Evolutionary conservation across 2,329 filamentous ascomycete genomes (phyloP).

Genomic region (Colletotrichum lindemuthianum): DNA sequence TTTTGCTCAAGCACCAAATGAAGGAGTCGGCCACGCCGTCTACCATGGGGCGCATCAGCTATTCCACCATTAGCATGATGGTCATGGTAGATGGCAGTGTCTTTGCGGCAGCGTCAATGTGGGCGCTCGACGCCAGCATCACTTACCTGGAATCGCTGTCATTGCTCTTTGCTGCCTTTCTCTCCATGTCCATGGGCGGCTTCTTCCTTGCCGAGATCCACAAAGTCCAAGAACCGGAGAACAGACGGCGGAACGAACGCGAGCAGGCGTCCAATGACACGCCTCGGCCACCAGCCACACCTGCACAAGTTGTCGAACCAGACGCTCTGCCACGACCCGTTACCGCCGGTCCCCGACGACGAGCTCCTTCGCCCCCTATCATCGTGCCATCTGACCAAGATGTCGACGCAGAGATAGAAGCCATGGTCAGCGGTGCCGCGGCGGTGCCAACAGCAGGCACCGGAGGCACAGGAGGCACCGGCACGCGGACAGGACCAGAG

Average conservation of each 20-base stretch:
- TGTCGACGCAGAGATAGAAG: conserved; percentile 66
- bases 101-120: conserved; percentile 65
- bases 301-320: conserved; percentile 40
- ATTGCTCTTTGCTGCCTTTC: conserved; percentile 60
- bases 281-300: conserved; percentile 39
- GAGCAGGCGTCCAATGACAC: conserved; percentile 40
- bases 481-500: conserved; percentile 38
- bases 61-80: conserved; percentile 70
- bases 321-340: conserved; percentile 53
- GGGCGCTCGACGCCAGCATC: conserved; percentile 64
- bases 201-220: conserved; percentile 70
- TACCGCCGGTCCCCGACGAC: conserved; percentile 44
- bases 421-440: conserved; percentile 42
- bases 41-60: conserved; percentile 73
- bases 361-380: conserved; percentile 54
- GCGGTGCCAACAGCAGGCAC: conserved; percentile 38
- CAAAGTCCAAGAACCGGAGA: conserved; percentile 68
- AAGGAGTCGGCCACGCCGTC: conserved; percentile 74
- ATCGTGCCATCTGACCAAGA: conserved; percentile 73
- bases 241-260: conserved; percentile 52
- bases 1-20: conserved; percentile 71
- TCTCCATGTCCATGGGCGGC: conserved; percentile 67
- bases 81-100: conserved; percentile 70
- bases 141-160: conserved; percentile 67
- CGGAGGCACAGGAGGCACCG: conserved; percentile 2